Evolutionary conservation across 1,284 basidiomycete species (phyloP), one percentile per base, ranked within the genome.

Genomic region (Stereum hirsutum): DNA sequence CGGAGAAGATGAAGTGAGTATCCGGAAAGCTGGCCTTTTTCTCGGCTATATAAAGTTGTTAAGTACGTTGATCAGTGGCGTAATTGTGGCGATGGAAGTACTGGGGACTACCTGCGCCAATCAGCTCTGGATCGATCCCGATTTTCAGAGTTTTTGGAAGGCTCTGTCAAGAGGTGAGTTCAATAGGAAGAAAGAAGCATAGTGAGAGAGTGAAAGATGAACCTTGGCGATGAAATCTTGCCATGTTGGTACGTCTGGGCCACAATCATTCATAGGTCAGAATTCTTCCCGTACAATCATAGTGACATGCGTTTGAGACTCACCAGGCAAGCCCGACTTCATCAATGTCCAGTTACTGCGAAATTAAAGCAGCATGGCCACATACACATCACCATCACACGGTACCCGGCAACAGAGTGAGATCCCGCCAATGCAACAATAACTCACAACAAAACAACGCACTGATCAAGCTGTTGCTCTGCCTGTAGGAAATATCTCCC

Each of bases 401-500:
- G n/a, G n/a, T n/a, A n/a, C n/a, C n/a, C n/a, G n/a, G n/a, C n/a
- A n/a, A n/a, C n/a, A n/a, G n/a, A n/a, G n/a, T n/a, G n/a, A n/a
- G n/a, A n/a, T n/a, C n/a, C n/a, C 17, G 21, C 26, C 34, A 24
- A 39, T 25, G 11, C 36, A 24, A 24, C 11, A 11, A 24, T 27
- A 25, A 20, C 39, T 23, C 31, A 30, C 14, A 47, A 40, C 37
- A 38, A 36, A 5, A 8, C 12, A 20, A 35, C 75, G 62, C 57
- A 89, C 76, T 72, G 55, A 56, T 95, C 90, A 39, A 99, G 69
- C 65, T 99, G 87, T 54, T 94, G 79, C 46, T 75, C 80, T 0
- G 94, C 95, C 63, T 98, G 95, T 11, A 96, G 66, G 57, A 88
- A 96, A 62, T 98, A 99, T 35, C 95, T 70, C 2, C 94, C 94